Evolutionary conservation across 2,329 filamentous ascomycete genomes (phyloP).

Genomic region (Penicillium sclerotigenum): DNA sequence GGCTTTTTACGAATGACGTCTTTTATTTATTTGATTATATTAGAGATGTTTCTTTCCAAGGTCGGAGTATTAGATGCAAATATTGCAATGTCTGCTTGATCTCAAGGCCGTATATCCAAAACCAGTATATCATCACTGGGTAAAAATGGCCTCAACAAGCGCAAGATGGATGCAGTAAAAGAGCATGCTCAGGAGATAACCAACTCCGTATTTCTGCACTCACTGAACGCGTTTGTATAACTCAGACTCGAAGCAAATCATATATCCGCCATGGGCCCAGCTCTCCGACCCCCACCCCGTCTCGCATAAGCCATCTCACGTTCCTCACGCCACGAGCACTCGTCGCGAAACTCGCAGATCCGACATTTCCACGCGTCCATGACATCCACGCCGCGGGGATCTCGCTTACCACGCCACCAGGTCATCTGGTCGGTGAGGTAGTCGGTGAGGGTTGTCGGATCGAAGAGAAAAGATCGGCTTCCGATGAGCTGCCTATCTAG

Average conservation of each 20-base stretch:
- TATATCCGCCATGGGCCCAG: constrained; percentile 9
- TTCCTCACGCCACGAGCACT: constrained; percentile 71
- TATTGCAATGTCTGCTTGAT: not conserved
- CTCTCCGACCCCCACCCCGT: constrained; percentile 30
- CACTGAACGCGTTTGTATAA: not conserved
- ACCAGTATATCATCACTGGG: not conserved
- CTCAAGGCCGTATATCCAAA: not conserved
- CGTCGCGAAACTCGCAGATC: constrained; percentile 76
- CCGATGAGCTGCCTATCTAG: constrained; percentile 45
- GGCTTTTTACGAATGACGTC: not conserved
- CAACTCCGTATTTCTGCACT: not conserved
- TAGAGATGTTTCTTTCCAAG: not conserved
- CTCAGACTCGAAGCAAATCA: not conserved
- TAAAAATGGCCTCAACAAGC: not conserved
- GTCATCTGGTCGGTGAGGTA: constrained; percentile 69
- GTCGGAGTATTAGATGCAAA: not conserved
- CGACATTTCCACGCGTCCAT: constrained; percentile 88
- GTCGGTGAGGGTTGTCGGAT: constrained; percentile 58
- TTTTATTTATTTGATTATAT: not conserved
- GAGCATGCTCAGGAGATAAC: not conserved
- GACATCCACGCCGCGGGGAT: constrained; percentile 70
- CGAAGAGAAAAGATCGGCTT: constrained; percentile 62
- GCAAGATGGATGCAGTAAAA: not conserved
- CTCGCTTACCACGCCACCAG: constrained; percentile 83
- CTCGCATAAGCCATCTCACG: constrained; percentile 60